Evolutionary conservation across 306 rosid species (phyloP).

Genomic region (Luffa aegyptiaca): DNA sequence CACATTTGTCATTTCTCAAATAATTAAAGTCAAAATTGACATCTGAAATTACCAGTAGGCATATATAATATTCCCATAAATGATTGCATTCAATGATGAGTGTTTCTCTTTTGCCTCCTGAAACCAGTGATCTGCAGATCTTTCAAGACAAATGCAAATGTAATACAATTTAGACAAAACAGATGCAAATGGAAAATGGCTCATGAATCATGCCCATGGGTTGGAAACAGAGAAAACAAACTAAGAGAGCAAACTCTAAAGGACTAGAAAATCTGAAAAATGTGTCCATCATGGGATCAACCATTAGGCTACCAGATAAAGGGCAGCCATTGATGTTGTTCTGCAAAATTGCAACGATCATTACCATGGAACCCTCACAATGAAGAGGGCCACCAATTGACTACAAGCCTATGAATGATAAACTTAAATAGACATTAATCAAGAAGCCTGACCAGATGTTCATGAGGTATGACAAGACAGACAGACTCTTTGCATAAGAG

Average conservation of each 20-base stretch:
- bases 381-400: neutral
- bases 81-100: constrained; percentile 64
- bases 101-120: constrained; percentile 75
- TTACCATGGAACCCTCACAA: neutral
- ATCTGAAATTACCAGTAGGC: constrained; percentile 64
- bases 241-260: neutral
- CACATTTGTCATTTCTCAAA: neutral
- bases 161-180: constrained; percentile 18
- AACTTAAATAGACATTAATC: neutral
- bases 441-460: neutral
- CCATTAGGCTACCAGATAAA: neutral
- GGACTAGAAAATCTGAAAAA: neutral
- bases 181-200: neutral
- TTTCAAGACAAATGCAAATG: constrained; percentile 46
- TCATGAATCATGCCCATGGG: neutral
- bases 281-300: neutral
- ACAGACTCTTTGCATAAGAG: too few species aligned
- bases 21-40: constrained; percentile 6
- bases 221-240: neutral
- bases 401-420: neutral
- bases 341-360: neutral
- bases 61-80: constrained; percentile 83
- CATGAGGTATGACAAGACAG: neutral
- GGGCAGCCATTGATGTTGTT: neutral
- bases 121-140: constrained; percentile 98